phyloP scores from a whole-genome alignment of 2,329 filamentous ascomycete species.

The Geoglossum cookeanum region DNA sequence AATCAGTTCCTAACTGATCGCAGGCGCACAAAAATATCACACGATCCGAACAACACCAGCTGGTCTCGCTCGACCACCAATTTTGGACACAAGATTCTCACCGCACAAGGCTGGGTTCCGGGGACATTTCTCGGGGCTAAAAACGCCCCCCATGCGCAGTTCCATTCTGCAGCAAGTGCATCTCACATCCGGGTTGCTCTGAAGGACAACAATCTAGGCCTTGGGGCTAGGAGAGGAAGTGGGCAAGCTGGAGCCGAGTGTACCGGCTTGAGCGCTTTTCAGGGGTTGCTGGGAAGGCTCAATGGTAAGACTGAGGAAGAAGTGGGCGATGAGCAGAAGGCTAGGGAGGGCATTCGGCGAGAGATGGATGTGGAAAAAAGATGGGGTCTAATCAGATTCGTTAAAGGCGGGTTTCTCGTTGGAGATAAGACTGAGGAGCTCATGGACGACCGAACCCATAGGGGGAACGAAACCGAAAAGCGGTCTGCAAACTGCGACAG shows the following conservation, averaged over 20 bases:
- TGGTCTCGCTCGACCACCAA: constrained; percentile 69
- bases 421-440: constrained; percentile 33
- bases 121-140: constrained; percentile 66
- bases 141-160: constrained; percentile 52
- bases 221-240: constrained; percentile 62
- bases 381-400: constrained; percentile 69
- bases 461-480: constrained; percentile 27
- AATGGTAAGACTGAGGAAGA: constrained; percentile 72
- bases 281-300: constrained; percentile 66
- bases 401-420: constrained; percentile 58
- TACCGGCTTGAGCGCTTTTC: constrained; percentile 73
- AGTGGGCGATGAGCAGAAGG: constrained; percentile 49
- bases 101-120: constrained; percentile 75
- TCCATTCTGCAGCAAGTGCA: constrained; percentile 62
- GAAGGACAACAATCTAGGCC: constrained; percentile 79
- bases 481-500: background rate
- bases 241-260: constrained; percentile 47
- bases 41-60: constrained; percentile 88
- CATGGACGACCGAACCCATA: background rate
- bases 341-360: constrained; percentile 49
- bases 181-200: constrained; percentile 70
- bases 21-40: constrained; percentile 52
- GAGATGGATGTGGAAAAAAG: constrained; percentile 54
- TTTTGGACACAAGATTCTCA: constrained; percentile 81
- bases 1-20: constrained; percentile 3